These are phyloP conservation scores for Glonium stellatum DNA, from an alignment of 495 filamentous ascomycete species.

Conservation along the genomic window DNA sequence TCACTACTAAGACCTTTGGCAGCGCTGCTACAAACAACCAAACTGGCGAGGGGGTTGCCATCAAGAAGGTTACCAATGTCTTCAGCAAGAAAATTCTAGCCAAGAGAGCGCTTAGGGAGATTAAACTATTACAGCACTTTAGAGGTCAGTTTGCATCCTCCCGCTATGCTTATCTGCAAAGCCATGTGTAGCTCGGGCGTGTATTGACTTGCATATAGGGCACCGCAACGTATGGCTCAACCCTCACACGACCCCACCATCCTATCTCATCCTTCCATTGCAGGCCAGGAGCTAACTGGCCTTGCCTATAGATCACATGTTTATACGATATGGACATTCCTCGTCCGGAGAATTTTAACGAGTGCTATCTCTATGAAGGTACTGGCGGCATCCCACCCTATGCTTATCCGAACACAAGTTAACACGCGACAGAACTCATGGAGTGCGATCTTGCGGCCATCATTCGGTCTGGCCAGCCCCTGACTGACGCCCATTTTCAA, in stretches of 20 bases:
- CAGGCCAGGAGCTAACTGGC: constrained; percentile 6
- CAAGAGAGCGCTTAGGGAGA: constrained; percentile 94
- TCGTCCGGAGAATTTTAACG: constrained; percentile 95
- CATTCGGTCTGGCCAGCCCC: constrained; percentile 93
- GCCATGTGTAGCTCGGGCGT: not conserved
- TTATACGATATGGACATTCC: constrained; percentile 99
- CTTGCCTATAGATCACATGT: constrained; percentile 73
- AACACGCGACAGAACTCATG: constrained; percentile 71
- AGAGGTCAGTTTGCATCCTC: constrained; percentile 46
- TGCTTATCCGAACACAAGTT: constrained; percentile 13
- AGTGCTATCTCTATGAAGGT: constrained; percentile 99
- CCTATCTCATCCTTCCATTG: constrained; percentile 4
- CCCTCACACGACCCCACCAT: constrained; percentile 11
- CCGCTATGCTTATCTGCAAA: not conserved
- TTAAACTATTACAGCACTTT: constrained; percentile 98
- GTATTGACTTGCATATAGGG: constrained; percentile 30
- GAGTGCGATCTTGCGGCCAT: constrained; percentile 98
- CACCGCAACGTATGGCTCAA: constrained; percentile 57
- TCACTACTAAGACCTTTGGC: constrained; percentile 3
- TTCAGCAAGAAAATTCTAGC: constrained; percentile 99
- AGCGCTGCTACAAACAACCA: constrained; percentile 84
- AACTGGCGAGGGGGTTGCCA: constrained; percentile 91
- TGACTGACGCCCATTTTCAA: constrained; percentile 98
- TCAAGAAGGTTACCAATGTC: constrained; percentile 99
- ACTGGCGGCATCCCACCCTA: constrained; percentile 8